Evolutionary conservation across 176 grass and related monocot genomes (phyloP).

Genomic region (Oryza glaberrima): DNA sequence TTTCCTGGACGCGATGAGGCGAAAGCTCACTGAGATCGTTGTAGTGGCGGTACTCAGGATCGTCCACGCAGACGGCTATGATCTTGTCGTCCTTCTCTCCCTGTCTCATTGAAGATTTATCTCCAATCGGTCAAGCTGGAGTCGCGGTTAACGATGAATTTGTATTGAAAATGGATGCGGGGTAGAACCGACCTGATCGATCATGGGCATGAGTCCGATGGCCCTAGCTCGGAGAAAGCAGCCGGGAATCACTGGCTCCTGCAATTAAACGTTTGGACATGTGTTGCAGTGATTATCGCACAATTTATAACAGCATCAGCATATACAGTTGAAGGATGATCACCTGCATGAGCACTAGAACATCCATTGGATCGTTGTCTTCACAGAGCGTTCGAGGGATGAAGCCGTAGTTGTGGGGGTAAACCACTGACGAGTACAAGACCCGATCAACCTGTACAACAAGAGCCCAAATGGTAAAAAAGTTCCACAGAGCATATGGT

Average conservation of each 20-base stretch:
- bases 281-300: background rate
- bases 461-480: too few species aligned
- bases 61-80: conserved; percentile 77
- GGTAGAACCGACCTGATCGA: conserved; percentile 54
- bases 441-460: conserved; percentile 57
- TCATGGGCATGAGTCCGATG: conserved; percentile 87
- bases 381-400: conserved; percentile 80
- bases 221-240: conserved; percentile 73
- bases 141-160: background rate
- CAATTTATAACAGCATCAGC: too few species aligned
- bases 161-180: background rate
- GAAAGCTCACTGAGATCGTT: conserved; percentile 72
- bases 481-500: background rate
- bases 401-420: conserved; percentile 82
- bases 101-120: background rate
- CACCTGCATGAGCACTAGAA: conserved; percentile 74
- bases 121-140: background rate
- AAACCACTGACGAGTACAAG: conserved; percentile 77
- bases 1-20: conserved; percentile 71
- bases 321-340: background rate
- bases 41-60: conserved; percentile 70
- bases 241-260: conserved; percentile 73
- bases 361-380: conserved; percentile 81
- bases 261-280: background rate
- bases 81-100: conserved; percentile 82